phyloP scores from a whole-genome alignment of 2,329 filamentous ascomycete genomes.

The Ophioceras dolichostomum region DNA sequence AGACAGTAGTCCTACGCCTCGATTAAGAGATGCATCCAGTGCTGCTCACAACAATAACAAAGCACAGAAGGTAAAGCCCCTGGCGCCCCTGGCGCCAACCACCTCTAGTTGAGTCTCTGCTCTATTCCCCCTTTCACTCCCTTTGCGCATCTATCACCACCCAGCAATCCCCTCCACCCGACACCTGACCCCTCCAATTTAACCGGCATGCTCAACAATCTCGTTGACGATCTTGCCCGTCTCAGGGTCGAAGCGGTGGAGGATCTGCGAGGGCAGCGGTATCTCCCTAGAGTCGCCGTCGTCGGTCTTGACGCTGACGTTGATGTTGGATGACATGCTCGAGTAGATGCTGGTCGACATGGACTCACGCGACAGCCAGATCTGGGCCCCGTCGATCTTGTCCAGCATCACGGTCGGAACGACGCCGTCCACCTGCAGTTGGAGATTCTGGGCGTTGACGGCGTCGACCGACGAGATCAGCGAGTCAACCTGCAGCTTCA shows the following conservation, averaged over 20 bases:
- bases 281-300: conserved; percentile 80
- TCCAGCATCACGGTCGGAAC: conserved; percentile 85
- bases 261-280: conserved; percentile 80
- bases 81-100: no score
- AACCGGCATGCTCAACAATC: conserved; percentile 92
- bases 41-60: no score
- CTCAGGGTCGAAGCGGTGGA: conserved; percentile 56
- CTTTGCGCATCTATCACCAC: background rate
- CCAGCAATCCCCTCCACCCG: background rate
- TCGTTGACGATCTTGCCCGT: conserved; percentile 74
- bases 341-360: conserved; percentile 71
- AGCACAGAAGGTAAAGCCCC: no score
- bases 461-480: conserved; percentile 87
- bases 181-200: no score
- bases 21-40: no score
- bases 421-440: conserved; percentile 77
- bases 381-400: conserved; percentile 78
- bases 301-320: conserved; percentile 68
- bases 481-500: conserved; percentile 79
- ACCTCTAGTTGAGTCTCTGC: no score
- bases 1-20: no score
- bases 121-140: background rate
- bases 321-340: conserved; percentile 78
- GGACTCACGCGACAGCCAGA: conserved; percentile 79
- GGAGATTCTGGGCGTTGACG: conserved; percentile 91